Evolutionary conservation across 805 yeast genomes (phyloP), one percentile per base, ranked within the genome.

Genomic region (Pichia rugopelliculosa): DNA sequence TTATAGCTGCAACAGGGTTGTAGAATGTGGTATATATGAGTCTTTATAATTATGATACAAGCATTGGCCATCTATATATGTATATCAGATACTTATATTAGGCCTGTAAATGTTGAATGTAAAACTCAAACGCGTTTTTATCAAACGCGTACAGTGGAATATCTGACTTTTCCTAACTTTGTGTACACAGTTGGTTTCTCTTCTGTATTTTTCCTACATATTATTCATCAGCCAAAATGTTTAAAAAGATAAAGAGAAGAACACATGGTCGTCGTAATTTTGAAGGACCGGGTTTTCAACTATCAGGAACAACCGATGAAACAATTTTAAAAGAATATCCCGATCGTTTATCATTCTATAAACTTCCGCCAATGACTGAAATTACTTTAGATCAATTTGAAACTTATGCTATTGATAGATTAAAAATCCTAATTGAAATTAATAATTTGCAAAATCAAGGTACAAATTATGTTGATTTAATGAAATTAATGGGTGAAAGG

Each of bases 331-430:
- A 36, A n/a, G 46, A 43, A 15, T 80, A 83, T 60, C 75, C 79
- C 11, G 69, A 77, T 34, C 72, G 95, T 44, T 69, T 93, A 43
- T 80, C 87, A 20, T 79, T 91, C 58, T 93, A 93, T 66, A 76
- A 71, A 23, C 53, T 69, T 6, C 93, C 96, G 11, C 98, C 98
- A 0, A 67, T 74, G 27, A 80, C 82, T 13, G 98, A 93, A 65
- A 82, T 93, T 57, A 87, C 97, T 0, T 66, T 93, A 17, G 97
- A 90, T 53, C 87, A 93, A 58, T 93, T 93, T 65, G 99, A 93
- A 67, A 73, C 75, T 5, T 93, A 97, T 96, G 98, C 98, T 5
- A 83, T 93, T 46, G 98, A 91, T 59, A 70, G 99, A 50, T 72
- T 91, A 53, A 81, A 84, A 59, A 78, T 93, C 9, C 71, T 93